Evolutionary conservation across 441 rosid species (phyloP).

Genomic region (Kokia cookei): DNA sequence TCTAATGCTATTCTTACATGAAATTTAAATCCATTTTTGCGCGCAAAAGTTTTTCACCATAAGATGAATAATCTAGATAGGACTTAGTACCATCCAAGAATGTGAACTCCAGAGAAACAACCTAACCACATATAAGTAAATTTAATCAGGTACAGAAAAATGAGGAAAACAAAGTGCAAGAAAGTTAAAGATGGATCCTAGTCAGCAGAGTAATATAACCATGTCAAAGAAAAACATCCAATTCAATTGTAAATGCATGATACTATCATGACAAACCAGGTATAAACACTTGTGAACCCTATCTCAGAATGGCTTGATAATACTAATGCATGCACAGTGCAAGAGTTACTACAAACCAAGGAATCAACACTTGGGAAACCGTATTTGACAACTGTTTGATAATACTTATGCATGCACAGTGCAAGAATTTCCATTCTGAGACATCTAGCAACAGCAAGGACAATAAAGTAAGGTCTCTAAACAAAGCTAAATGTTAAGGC

Average conservation of each 20-base stretch:
- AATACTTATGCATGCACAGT: background rate
- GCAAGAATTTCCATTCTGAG: background rate
- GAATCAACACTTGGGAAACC: background rate
- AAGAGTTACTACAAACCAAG: background rate
- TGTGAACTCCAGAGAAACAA: slow-evolving; percentile 94
- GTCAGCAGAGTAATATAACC: slow-evolving; percentile 4
- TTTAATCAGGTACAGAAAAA: background rate
- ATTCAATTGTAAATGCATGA: background rate
- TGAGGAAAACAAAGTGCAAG: background rate
- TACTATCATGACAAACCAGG: background rate
- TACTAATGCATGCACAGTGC: background rate
- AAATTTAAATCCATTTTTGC: slow-evolving; percentile 95
- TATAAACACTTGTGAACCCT: background rate
- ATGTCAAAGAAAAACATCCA: background rate
- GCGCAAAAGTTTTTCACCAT: slow-evolving; percentile 90
- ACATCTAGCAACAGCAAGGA: background rate
- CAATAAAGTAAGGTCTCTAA: background rate
- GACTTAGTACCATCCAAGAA: slow-evolving; percentile 97
- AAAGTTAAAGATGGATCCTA: slow-evolving; percentile 9
- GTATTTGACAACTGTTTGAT: background rate
- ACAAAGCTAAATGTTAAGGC: background rate
- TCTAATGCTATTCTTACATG: slow-evolving; percentile 58
- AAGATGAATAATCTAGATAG: slow-evolving; percentile 67
- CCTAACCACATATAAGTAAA: slow-evolving; percentile 38
- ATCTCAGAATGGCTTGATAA: background rate